Evolutionary conservation across 2,329 filamentous ascomycete genomes (phyloP).

Genomic region (Fusarium illudens): DNA sequence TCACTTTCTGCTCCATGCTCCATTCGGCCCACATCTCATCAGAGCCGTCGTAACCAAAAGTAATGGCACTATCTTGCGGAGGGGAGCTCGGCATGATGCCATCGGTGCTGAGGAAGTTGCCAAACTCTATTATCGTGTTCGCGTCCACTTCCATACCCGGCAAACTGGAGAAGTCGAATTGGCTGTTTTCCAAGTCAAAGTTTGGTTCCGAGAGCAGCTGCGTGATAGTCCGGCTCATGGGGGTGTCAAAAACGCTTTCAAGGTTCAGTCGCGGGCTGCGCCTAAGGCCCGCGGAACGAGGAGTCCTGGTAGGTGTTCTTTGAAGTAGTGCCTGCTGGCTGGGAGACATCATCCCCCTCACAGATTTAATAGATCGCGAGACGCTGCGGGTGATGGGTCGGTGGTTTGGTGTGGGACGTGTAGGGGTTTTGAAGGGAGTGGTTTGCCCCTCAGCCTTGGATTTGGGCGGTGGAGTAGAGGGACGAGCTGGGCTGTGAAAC

Average conservation of each 20-base stretch:
- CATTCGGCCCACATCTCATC: constrained; percentile 45
- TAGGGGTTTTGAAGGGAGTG: constrained; percentile 68
- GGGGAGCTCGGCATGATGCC: constrained; percentile 59
- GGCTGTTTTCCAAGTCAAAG: constrained; percentile 53
- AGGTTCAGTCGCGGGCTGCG: constrained; percentile 56
- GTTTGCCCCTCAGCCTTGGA: constrained; percentile 50
- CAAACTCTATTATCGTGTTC: constrained; percentile 55
- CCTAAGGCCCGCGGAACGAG: constrained; percentile 49
- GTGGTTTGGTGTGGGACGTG: constrained; percentile 67
- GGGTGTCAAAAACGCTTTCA: constrained; percentile 58
- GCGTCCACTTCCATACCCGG: constrained; percentile 51
- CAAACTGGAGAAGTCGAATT: constrained; percentile 55
- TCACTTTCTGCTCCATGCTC: constrained; percentile 34
- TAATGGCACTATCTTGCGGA: constrained; percentile 43
- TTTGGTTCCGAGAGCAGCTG: constrained; percentile 69
- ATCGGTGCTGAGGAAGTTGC: constrained; percentile 58
- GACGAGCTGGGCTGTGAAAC: constrained; percentile 67
- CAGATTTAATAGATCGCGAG: constrained; percentile 63
- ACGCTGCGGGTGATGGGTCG: constrained; percentile 69
- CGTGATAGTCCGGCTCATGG: constrained; percentile 69
- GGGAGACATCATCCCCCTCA: constrained; percentile 55
- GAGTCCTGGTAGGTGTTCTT: constrained; percentile 59
- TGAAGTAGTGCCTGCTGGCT: constrained; percentile 53
- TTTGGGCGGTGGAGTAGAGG: constrained; percentile 62
- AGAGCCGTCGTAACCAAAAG: constrained; percentile 45